phyloP scores from a whole-genome alignment of 2,329 filamentous ascomycete genomes.

The Verticillium dahliae region DNA sequence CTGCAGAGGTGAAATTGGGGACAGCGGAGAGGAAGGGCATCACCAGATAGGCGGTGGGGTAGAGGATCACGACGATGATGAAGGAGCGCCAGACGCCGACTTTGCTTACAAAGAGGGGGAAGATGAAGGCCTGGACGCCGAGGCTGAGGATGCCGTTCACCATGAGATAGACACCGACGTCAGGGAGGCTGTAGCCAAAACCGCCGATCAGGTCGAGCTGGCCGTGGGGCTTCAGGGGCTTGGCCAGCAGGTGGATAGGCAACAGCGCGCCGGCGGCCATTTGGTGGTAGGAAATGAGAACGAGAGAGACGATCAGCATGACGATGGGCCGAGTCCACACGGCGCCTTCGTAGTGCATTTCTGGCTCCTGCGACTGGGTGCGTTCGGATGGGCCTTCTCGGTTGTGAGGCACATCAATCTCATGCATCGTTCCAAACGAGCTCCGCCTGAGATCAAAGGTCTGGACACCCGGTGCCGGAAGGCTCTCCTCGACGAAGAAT shows the following conservation, averaged over 20 bases:
- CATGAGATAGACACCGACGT: constrained; percentile 62
- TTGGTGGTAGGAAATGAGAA: constrained; percentile 36
- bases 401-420: constrained; percentile 20
- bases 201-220: constrained; percentile 47
- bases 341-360: constrained; percentile 16
- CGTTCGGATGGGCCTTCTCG: constrained; percentile 5
- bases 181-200: constrained; percentile 55
- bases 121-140: constrained; percentile 65
- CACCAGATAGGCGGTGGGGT: constrained; percentile 62
- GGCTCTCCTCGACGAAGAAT: constrained; percentile 24
- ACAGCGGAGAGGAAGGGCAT: constrained; percentile 61
- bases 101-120: constrained; percentile 55
- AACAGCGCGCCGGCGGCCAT: constrained; percentile 37
- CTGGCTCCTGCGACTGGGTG: neutral
- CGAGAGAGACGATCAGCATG: constrained; percentile 32
- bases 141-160: constrained; percentile 67
- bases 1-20: constrained; percentile 48
- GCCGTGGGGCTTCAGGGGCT: constrained; percentile 18
- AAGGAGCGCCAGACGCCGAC: constrained; percentile 64
- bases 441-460: constrained; percentile 27
- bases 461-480: constrained; percentile 24
- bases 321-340: constrained; percentile 32
- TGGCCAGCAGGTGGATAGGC: constrained; percentile 35
- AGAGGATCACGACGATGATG: constrained; percentile 56
- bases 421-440: constrained; percentile 35